phyloP scores from a whole-genome alignment of 257 asterid genomes.

The Nicotiana benthamiana region DNA sequence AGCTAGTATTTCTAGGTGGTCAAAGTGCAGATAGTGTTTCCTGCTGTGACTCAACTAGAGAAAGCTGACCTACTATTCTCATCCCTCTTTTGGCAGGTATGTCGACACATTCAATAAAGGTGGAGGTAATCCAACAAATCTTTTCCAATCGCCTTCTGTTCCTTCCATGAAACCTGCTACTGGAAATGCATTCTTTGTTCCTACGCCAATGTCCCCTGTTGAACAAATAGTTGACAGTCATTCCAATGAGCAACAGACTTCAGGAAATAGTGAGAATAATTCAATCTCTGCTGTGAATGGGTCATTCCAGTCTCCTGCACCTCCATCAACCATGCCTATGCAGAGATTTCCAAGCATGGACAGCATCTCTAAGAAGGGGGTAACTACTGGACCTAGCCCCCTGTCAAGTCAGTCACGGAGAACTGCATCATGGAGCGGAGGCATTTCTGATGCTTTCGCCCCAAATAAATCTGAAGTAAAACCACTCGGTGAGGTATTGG shows the following conservation, averaged over 20 bases:
- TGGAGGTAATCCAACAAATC: conserved; percentile 47
- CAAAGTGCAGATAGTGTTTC: neutral
- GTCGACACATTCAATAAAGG: conserved; percentile 49
- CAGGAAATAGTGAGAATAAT: conserved; percentile 22
- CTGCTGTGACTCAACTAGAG: neutral
- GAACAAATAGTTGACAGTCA: conserved; percentile 31
- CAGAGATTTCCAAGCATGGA: conserved; percentile 71
- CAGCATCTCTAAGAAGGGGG: conserved; percentile 35
- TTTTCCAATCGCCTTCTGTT: conserved; percentile 54
- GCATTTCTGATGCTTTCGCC: conserved; percentile 36
- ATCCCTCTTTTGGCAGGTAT: conserved; percentile 24
- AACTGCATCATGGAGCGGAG: conserved; percentile 90
- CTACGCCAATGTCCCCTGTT: conserved; percentile 36
- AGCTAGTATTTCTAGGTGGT: neutral
- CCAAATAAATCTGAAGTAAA: conserved; percentile 20
- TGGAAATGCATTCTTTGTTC: conserved; percentile 64
- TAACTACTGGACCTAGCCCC: conserved; percentile 16
- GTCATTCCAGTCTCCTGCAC: conserved; percentile 28
- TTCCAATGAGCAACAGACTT: conserved; percentile 21
- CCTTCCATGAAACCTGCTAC: conserved; percentile 51
- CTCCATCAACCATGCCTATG: conserved; percentile 19
- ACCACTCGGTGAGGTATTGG: conserved; percentile 55
- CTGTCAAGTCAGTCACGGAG: conserved; percentile 46
- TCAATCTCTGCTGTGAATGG: conserved; percentile 30
- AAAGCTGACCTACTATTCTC: neutral